Evolutionary conservation across 2,329 filamentous ascomycete species (phyloP), one percentile per base, ranked within the genome.

Genomic region (Zasmidium citrigriseum): DNA sequence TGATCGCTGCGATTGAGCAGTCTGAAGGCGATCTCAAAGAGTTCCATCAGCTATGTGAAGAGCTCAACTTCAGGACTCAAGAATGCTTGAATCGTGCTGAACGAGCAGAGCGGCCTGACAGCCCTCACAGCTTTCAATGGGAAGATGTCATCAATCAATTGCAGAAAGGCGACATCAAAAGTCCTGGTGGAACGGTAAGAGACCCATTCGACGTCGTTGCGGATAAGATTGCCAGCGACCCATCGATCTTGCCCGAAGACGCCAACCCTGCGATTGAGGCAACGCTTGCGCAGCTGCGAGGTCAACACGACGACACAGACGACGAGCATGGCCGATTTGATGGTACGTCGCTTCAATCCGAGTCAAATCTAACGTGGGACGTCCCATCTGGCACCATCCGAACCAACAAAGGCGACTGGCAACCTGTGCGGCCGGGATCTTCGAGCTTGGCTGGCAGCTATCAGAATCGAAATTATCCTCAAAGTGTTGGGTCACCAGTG

Each of bases 71-170:
- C 22, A 76, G 80, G 4, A 82, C 81, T 20, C 73, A 76, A 50
- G 78, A 80, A 52, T 82, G 80, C 59, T 68, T 83, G 11, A 78
- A 77, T 54, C 76, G 79, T 20, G 81, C 81, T 1, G 81, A 83
- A 64, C 75, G 80, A 21, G 81, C 80, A 1, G 81, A 83, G 66
- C 74, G 80, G 4, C 81, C 81, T 1, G 76, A 74, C 24, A 81
- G 78, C 24, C 75, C 73, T 5, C 68, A 80, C 9, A 79, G 76
- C 51, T 75, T 80, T 53, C 76, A 78, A 25, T 83, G 80, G 80
- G 80, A 83, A 62, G 81, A 82, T 57, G 71, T 83, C 12, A 79
- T 82, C 18, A 80, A 82, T 61, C 72, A 81, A 38, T 64, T 74
- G 25, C 67, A 72, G 25, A 68, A 62, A 41, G 46, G 62, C 23